Evolutionary conservation across 1,284 basidiomycete genomes (phyloP).

Genomic region (Cerrena zonata): DNA sequence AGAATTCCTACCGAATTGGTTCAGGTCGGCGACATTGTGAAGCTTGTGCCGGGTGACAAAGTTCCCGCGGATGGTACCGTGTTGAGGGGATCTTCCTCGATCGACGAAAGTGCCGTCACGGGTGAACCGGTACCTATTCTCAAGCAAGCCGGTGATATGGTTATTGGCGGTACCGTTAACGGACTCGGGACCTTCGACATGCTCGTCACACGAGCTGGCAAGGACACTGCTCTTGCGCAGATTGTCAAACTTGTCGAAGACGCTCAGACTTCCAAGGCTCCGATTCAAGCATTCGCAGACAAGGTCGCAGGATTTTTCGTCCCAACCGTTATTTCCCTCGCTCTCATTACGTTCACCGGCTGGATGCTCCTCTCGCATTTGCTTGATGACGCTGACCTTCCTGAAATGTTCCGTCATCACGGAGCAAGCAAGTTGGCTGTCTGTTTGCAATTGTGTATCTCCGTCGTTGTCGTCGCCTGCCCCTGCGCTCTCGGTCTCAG

Average conservation of each 20-base stretch:
- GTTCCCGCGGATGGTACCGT: constrained; percentile 94
- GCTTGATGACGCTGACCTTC: constrained; percentile 59
- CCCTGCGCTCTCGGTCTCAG: constrained; percentile 95
- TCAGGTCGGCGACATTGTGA: constrained; percentile 89
- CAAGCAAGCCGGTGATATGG: constrained; percentile 76
- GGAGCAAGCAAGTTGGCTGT: constrained; percentile 85
- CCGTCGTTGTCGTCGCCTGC: constrained; percentile 96
- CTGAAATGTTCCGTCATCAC: constrained; percentile 77
- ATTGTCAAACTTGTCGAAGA: constrained; percentile 97
- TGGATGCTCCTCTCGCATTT: constrained; percentile 81
- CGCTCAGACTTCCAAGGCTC: constrained; percentile 95
- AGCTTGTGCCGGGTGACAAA: constrained; percentile 94
- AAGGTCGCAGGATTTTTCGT: constrained; percentile 93
- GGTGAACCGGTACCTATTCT: constrained; percentile 90
- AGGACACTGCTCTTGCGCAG: constrained; percentile 92
- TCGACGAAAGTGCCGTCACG: constrained; percentile 97
- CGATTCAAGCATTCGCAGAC: constrained; percentile 96
- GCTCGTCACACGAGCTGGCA: constrained; percentile 89
- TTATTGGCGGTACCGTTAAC: constrained; percentile 97
- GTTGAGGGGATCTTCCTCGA: constrained; percentile 75
- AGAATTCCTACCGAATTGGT: constrained; percentile 91
- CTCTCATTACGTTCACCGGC: constrained; percentile 72
- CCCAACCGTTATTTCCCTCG: constrained; percentile 82
- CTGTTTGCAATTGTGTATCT: constrained; percentile 96
- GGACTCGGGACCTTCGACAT: constrained; percentile 94